Conservation (phyloP, 1,284 basidiomycete species). For the Trichosporon sp. region DNA sequence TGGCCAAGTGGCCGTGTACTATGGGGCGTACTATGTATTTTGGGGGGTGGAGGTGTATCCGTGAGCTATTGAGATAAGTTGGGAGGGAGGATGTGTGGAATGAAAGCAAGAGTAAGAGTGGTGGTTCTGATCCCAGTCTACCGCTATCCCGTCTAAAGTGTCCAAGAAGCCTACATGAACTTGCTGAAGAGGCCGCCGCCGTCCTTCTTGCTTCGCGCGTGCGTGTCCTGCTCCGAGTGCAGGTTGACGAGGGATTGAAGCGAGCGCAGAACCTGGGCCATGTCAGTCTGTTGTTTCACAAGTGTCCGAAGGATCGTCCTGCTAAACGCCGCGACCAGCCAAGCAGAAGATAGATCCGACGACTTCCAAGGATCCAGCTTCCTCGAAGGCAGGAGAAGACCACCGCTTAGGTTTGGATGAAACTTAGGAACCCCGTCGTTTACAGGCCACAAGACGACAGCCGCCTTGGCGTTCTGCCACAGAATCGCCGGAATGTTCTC, state of each 20-base stretch:
- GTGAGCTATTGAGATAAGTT: too few species aligned
- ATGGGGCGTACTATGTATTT: too few species aligned
- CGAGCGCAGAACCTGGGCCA: slow-evolving; percentile 77
- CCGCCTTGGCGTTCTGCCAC: too few species aligned
- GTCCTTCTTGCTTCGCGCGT: slow-evolving; percentile 17
- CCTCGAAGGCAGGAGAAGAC: neutral
- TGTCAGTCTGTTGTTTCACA: neutral
- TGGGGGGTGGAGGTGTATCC: neutral
- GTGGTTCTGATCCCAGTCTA: too few species aligned
- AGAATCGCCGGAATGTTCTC: too few species aligned
- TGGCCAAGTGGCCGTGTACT: too few species aligned
- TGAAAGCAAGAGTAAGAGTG: neutral
- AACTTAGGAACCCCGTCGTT: neutral
- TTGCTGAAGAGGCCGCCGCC: slow-evolving; percentile 44
- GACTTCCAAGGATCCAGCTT: neutral
- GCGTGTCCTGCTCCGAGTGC: slow-evolving; percentile 65
- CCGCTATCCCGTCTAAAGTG: neutral
- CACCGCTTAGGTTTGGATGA: neutral
- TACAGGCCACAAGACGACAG: neutral
- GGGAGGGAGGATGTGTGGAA: too few species aligned
- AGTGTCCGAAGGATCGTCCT: too few species aligned
- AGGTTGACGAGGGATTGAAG: slow-evolving; percentile 78
- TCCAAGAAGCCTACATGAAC: slow-evolving; percentile 25
- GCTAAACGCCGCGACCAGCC: too few species aligned
- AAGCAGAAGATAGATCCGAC: too few species aligned